Evolutionary conservation across 192 early-diverging fungal genomes (phyloP).

Genomic region (Kickxella alabastrina): DNA sequence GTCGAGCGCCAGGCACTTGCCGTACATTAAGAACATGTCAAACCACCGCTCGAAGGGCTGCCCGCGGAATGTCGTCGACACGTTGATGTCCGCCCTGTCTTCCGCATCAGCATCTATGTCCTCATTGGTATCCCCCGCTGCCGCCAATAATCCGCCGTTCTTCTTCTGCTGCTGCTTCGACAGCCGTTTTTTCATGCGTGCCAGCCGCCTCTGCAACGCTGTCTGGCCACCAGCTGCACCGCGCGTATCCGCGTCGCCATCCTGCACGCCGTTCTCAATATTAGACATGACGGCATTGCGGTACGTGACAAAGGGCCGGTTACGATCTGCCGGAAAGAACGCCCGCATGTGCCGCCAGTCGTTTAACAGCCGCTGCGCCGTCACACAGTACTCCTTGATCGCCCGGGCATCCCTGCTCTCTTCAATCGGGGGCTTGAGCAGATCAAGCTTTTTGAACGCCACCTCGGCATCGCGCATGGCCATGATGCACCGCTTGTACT

Average conservation of each 20-base stretch:
- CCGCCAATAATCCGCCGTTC: too few relatives aligned
- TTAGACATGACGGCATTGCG: constrained; percentile 16
- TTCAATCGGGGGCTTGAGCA: constrained; percentile 16
- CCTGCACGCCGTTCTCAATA: constrained; percentile 22
- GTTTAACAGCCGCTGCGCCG: constrained; percentile 24
- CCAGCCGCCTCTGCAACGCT: neutral
- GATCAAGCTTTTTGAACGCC: constrained; percentile 34
- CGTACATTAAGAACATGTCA: constrained; percentile 46
- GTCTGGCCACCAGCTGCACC: neutral
- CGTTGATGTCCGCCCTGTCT: constrained; percentile 1
- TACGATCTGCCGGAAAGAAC: constrained; percentile 25
- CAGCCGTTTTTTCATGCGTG: constrained; percentile 21
- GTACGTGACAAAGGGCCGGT: constrained; percentile 37
- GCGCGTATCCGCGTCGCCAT: constrained; percentile 6
- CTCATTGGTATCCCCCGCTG: neutral
- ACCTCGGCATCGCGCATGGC: constrained; percentile 41
- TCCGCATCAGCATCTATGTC: neutral
- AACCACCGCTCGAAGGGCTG: constrained; percentile 40
- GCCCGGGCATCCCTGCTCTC: neutral
- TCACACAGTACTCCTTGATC: constrained; percentile 25
- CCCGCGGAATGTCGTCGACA: constrained; percentile 45
- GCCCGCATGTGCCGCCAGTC: constrained; percentile 41
- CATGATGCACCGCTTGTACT: constrained; percentile 21
- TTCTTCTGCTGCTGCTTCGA: constrained; percentile 14
- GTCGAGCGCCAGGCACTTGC: constrained; percentile 27